These are phyloP conservation scores for Plantago rigida DNA, from an alignment of 305 asterid genomes.

Conservation along the genomic window DNA sequence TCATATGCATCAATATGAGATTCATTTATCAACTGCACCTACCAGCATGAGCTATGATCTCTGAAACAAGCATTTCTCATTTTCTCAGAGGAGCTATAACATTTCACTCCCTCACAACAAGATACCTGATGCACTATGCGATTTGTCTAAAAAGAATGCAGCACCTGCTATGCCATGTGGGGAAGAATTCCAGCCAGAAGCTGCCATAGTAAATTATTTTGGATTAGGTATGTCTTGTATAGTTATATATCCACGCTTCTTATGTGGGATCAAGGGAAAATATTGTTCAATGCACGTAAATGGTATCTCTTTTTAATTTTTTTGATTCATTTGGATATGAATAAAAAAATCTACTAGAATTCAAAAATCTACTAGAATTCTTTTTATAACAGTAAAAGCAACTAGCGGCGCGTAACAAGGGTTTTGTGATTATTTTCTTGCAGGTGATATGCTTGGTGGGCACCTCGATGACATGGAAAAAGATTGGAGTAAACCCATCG, in stretches of 20 bases:
- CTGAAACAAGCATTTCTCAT: conserved; percentile 21
- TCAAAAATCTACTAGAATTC: too few species aligned
- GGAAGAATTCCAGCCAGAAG: conserved; percentile 79
- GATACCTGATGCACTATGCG: conserved; percentile 71
- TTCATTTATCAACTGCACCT: not conserved
- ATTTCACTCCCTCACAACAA: conserved; percentile 70
- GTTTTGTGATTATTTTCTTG: conserved; percentile 15
- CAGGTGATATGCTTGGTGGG: conserved; percentile 94
- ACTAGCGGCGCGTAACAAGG: not conserved
- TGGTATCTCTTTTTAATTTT: too few species aligned
- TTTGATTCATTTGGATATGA: too few species aligned
- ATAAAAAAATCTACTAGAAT: too few species aligned
- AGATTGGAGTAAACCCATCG: conserved; percentile 97
- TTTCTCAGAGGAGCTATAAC: conserved; percentile 68
- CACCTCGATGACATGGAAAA: conserved; percentile 99
- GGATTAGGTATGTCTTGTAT: conserved; percentile 46
- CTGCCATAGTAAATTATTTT: conserved; percentile 92
- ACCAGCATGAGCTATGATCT: conserved; percentile 4
- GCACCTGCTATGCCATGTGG: conserved; percentile 68
- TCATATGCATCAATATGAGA: too few species aligned
- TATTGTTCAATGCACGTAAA: too few species aligned
- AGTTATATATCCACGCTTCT: too few species aligned
- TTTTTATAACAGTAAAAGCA: not conserved
- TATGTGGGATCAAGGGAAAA: too few species aligned
- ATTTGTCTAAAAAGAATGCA: conserved; percentile 64